Conservation (phyloP, 768 basidiomycete genomes). For the Austroboletus festivus region DNA sequence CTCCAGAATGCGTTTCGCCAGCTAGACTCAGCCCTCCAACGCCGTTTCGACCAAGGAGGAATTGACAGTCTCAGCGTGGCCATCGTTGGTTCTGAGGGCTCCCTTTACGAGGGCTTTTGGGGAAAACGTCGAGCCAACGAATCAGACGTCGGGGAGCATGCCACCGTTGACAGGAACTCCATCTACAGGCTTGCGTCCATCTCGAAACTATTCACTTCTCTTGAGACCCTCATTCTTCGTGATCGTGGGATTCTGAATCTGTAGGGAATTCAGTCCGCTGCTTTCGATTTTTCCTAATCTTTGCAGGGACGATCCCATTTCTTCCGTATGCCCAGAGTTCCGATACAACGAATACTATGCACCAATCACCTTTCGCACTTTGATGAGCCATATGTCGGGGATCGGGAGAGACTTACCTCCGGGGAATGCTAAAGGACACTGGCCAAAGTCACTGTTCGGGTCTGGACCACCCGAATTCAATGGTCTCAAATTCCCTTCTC, state of each 20-base stretch:
- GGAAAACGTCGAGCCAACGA: slow-evolving; percentile 46
- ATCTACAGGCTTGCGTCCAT: slow-evolving; percentile 53
- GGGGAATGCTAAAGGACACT: slow-evolving; percentile 30
- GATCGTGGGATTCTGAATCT: slow-evolving; percentile 42
- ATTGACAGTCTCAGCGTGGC: slow-evolving; percentile 52
- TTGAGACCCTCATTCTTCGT: slow-evolving; percentile 48
- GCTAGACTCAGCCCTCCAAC: slow-evolving; percentile 8
- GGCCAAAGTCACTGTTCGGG: too few relatives aligned
- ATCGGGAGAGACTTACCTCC: slow-evolving; percentile 37
- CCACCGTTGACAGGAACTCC: slow-evolving; percentile 38
- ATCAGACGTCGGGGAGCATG: slow-evolving; percentile 21
- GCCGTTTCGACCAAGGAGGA: slow-evolving; percentile 28
- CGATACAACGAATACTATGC: slow-evolving; percentile 18
- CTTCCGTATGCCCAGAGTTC: slow-evolving; percentile 25
- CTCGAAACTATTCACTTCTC: slow-evolving; percentile 47
- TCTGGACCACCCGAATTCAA: slow-evolving; percentile 31
- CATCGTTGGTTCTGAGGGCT: slow-evolving; percentile 43
- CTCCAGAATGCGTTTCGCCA: slow-evolving; percentile 6
- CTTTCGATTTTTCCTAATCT: neutral
- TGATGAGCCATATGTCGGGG: slow-evolving; percentile 40
- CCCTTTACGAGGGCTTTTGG: slow-evolving; percentile 44
- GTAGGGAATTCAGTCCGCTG: slow-evolving; percentile 25
- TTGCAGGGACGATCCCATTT: slow-evolving; percentile 47
- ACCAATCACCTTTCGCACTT: slow-evolving; percentile 38
- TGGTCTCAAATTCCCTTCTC: slow-evolving; percentile 32